Percentiles rank a stretch among this genome's conserved stretches.
These are phyloP conservation scores for Rhododendron molle DNA, from an alignment of 148 eudicot species.

Conservation along the genomic window DNA sequence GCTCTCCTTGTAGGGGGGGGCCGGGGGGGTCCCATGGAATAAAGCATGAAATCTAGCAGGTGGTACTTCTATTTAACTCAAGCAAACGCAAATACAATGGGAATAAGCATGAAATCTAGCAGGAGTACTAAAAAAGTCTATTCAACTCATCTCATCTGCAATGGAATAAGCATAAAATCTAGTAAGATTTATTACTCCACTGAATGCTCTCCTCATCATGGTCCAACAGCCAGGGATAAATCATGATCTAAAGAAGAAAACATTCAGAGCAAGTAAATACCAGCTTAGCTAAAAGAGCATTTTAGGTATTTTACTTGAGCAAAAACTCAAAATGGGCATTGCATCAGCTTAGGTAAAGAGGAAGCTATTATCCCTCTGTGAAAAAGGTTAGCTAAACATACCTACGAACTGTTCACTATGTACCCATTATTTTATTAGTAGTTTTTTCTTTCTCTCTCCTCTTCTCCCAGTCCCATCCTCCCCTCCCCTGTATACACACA, in stretches of 20 bases:
- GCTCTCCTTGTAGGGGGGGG: not conserved
- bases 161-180: not conserved
- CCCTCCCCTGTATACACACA: no score
- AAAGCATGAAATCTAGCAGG: not conserved
- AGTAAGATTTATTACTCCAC: not conserved
- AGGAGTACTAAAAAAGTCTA: not conserved
- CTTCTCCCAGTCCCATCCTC: no score
- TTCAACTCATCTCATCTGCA: not conserved
- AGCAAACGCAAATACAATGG: not conserved
- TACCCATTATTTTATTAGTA: no score
- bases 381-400: no score
- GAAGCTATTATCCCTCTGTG: no score
- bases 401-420: no score
- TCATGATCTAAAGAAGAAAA: not conserved
- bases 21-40: not conserved
- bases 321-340: no score
- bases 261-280: no score
- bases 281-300: no score
- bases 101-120: not conserved
- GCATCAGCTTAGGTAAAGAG: no score
- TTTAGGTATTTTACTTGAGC: no score
- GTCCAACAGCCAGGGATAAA: not conserved
- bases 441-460: no score
- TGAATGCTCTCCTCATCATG: not conserved
- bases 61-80: not conserved